Conservation (phyloP, 2,329 filamentous ascomycete genomes). For the Metarhizium sp. region DNA sequence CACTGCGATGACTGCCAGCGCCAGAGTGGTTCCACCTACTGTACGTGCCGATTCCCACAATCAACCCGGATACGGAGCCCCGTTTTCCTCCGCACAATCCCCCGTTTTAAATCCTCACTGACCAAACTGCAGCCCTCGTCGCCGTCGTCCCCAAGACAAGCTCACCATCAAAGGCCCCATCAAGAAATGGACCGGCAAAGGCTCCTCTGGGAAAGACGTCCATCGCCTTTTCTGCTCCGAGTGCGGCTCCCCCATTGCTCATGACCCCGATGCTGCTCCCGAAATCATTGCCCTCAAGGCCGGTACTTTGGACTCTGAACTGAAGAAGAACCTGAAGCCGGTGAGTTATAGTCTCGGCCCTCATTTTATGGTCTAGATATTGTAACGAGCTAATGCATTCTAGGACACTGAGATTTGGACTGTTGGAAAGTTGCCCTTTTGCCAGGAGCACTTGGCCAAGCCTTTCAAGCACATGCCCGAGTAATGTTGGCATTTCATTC, state of each 20-base stretch:
- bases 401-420: conserved; percentile 63
- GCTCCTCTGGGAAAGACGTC: conserved; percentile 51
- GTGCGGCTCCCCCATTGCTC: conserved; percentile 60
- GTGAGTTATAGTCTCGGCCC: conserved; percentile 24
- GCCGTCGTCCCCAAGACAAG: conserved; percentile 55
- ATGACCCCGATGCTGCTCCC: conserved; percentile 62
- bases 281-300: conserved; percentile 62
- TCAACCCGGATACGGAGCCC: background rate
- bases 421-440: conserved; percentile 59
- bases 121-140: conserved; percentile 45
- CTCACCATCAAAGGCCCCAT: conserved; percentile 52
- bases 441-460: conserved; percentile 54
- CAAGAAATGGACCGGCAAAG: conserved; percentile 54
- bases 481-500: conserved; percentile 20
- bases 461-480: conserved; percentile 56
- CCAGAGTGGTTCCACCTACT: conserved; percentile 60
- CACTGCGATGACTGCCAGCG: conserved; percentile 68
- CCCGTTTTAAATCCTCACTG: background rate
- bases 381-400: background rate
- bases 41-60: conserved; percentile 27
- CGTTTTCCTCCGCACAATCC: background rate
- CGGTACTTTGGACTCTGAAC: conserved; percentile 51
- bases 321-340: conserved; percentile 61
- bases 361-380: background rate
- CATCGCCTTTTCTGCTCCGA: conserved; percentile 62